Conservation (phyloP, 306 rosid genomes). For the Cyamopsis tetragonoloba region DNA sequence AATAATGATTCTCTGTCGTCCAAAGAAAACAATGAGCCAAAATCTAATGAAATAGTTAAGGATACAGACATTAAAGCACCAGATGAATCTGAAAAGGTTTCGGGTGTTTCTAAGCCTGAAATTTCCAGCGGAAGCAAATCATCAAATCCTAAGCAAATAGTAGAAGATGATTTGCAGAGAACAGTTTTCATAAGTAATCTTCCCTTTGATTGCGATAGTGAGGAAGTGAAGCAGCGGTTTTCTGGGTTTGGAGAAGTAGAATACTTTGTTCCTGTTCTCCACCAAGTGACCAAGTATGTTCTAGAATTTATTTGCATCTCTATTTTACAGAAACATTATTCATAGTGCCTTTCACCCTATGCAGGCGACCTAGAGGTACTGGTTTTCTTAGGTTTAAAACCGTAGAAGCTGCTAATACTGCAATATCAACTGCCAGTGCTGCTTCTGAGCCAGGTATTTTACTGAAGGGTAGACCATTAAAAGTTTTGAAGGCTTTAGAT, state of each 20-base stretch:
- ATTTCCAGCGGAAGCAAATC: conserved; percentile 28
- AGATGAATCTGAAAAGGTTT: conserved; percentile 45
- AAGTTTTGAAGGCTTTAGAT: conserved; percentile 78
- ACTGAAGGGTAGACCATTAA: conserved; percentile 79
- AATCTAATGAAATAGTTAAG: conserved; percentile 28
- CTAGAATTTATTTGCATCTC: background rate
- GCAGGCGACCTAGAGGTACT: conserved; percentile 92
- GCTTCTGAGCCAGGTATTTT: conserved; percentile 67
- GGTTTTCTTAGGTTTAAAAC: conserved; percentile 91
- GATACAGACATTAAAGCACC: conserved; percentile 35
- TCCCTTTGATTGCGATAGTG: conserved; percentile 70
- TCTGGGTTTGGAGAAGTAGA: conserved; percentile 82
- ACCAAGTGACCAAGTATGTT: conserved; percentile 80
- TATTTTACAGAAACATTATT: conserved; percentile 18
- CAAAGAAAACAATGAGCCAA: conserved; percentile 34
- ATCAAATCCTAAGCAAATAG: conserved; percentile 44
- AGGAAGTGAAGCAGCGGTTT: conserved; percentile 82
- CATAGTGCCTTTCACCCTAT: conserved; percentile 30
- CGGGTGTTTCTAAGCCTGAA: conserved; percentile 38
- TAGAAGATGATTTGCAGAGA: conserved; percentile 59
- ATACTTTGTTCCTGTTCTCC: conserved; percentile 80
- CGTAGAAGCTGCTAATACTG: conserved; percentile 65
- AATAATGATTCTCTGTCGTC: conserved; percentile 36
- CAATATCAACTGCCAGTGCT: conserved; percentile 60
- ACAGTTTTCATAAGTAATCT: conserved; percentile 81